These are phyloP conservation scores for Leccinum fallax DNA, from an alignment of 1,284 basidiomycete genomes.

Conservation along the genomic window DNA sequence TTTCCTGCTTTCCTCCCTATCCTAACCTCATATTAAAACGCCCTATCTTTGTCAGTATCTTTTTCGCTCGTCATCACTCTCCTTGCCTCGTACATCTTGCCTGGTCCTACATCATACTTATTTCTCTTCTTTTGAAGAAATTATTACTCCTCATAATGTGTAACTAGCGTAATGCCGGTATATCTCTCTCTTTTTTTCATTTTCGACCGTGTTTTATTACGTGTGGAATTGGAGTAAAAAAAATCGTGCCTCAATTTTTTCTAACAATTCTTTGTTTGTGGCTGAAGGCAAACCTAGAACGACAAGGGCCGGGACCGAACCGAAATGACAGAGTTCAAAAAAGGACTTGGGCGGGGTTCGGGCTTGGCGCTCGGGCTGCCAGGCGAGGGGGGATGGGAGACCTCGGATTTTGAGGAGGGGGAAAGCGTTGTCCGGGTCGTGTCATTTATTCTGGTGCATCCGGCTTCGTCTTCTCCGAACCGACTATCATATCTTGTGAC, in stretches of 20 bases:
- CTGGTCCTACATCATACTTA: neutral
- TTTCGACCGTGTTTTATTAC: neutral
- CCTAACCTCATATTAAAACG: neutral
- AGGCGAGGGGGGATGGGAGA: too few relatives aligned
- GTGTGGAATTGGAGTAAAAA: neutral
- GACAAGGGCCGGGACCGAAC: slow-evolving; percentile 4
- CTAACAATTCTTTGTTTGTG: neutral
- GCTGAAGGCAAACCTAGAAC: neutral
- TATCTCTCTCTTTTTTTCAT: slow-evolving; percentile 1
- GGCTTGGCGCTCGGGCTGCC: neutral
- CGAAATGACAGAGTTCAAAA: neutral
- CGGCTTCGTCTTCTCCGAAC: too few relatives aligned
- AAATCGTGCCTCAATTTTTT: neutral
- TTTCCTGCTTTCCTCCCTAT: slow-evolving; percentile 1
- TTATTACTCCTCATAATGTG: slow-evolving; percentile 21
- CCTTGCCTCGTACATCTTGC: neutral
- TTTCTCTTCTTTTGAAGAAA: neutral
- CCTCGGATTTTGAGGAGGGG: too few relatives aligned
- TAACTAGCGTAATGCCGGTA: slow-evolving; percentile 20
- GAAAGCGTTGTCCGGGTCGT: too few relatives aligned
- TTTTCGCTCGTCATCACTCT: slow-evolving; percentile 3
- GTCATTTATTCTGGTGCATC: too few relatives aligned
- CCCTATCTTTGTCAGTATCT: neutral
- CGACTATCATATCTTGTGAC: too few relatives aligned
- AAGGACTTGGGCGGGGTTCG: neutral